Base-by-base conservation (phyloP, 345 rosid species). In the Draba incana region DNA sequence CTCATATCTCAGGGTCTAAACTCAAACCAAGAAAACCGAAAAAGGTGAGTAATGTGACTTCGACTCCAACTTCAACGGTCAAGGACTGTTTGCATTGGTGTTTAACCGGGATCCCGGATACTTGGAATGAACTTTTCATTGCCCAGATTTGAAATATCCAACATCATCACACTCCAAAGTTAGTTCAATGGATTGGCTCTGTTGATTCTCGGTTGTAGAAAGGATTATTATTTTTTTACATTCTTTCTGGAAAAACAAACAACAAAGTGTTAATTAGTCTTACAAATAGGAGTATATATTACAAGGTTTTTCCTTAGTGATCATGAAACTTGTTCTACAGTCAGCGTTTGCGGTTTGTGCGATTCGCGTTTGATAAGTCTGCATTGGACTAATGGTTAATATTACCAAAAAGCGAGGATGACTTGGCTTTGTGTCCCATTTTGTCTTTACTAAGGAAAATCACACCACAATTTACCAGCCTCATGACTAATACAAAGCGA, bases 71-170 rank as follows among this genome's bases (percentile, higher is more conserved):
- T 72, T 53, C 71, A 23, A 25, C 53, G 8, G 76, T 78, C 20
- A 80, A 84, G 11, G 98, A 92, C 76, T 92, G 97, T 87, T 81
- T 89, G 81, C 98, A 92, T 69, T 92, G 98, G 97, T 92, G 97
- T 83, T 77, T 92, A 48, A 96, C 96, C 0, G 97, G 97, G 62
- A 61, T 90, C 55, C 97, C 97, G 0, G 97, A 90, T 62, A 81
- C 88, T 4, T 90, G 97, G 97, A 90, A 88, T 69, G 92, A 86
- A 62, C 73, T 90, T 39, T 84, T 90, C 42, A 71, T 75, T 6
- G 86, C 87, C 10, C 88, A 85, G 74, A 43, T 86, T 69, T 85
- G 78, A 80, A 41, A 8, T 39, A 35, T 3, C 16, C 31, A 15
- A 48, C 49, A 20, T 20, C 59, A 51, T 38, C 35, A 12, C 10